phyloP scores from a whole-genome alignment of 768 basidiomycete species.

The Kondoa malvinella region DNA sequence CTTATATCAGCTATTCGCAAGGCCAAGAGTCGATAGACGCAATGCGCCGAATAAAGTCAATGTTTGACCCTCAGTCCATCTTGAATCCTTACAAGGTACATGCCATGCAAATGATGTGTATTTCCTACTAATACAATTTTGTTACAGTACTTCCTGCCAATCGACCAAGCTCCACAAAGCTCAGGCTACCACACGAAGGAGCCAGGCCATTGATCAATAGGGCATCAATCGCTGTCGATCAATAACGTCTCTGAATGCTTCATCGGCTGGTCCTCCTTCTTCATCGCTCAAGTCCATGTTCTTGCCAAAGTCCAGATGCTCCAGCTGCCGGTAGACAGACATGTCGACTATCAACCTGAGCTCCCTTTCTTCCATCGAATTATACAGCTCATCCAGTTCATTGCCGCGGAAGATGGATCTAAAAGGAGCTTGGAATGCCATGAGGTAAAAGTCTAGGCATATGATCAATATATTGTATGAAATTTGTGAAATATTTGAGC shows the following conservation, averaged over 20 bases:
- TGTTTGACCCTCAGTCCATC: constrained; percentile 80
- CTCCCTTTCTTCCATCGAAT: neutral
- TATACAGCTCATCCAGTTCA: neutral
- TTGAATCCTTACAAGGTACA: constrained; percentile 33
- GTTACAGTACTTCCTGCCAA: neutral
- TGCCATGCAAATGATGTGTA: neutral
- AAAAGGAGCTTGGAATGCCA: neutral
- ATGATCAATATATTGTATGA: neutral
- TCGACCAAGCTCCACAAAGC: neutral
- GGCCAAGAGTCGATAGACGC: constrained; percentile 54
- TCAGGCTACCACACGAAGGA: neutral
- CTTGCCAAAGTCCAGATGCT: neutral
- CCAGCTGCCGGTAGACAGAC: neutral
- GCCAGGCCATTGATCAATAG: neutral
- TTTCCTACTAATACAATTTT: neutral
- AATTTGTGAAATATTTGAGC: neutral
- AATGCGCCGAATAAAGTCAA: constrained; percentile 75
- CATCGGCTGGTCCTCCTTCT: neutral
- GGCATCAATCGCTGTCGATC: neutral
- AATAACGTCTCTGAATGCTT: neutral
- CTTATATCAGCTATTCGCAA: constrained; percentile 77
- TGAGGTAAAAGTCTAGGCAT: neutral
- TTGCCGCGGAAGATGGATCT: neutral
- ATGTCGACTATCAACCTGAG: neutral
- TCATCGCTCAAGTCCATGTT: neutral